phyloP scores from a whole-genome alignment of 164 flowering plant species.

The Cinnamomum micranthum region DNA sequence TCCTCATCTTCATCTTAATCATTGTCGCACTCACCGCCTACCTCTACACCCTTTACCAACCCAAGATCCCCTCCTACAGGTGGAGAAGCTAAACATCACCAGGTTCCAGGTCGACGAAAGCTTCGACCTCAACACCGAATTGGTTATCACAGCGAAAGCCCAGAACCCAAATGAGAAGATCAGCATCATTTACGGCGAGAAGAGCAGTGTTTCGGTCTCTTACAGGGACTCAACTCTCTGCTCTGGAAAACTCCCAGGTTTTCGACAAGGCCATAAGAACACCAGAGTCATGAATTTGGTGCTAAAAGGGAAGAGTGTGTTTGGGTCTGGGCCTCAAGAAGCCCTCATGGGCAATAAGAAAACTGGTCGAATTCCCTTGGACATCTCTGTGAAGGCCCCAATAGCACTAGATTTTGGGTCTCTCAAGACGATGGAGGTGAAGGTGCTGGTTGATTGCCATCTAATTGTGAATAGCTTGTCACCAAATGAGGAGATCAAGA shows the following conservation, averaged over 20 bases:
- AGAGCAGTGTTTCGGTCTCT: conserved; percentile 26
- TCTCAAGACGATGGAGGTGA: conserved; percentile 24
- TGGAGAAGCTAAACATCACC: conserved; percentile 27
- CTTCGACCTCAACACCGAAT: conserved; percentile 35
- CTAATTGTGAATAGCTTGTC: conserved; percentile 48
- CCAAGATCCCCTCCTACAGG: conserved; percentile 43
- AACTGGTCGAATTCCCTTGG: conserved; percentile 40
- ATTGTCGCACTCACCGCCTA: conserved; percentile 6
- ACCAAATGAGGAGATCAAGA: conserved; percentile 34
- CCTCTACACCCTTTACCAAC: conserved; percentile 25
- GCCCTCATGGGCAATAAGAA: conserved; percentile 30
- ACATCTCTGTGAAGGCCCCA: conserved; percentile 44
- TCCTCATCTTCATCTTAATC: conserved; percentile 31
- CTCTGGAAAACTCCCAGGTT: conserved; percentile 45
- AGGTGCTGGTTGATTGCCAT: conserved; percentile 36
- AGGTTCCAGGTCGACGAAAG: conserved; percentile 35
- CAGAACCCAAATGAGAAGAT: conserved; percentile 51
- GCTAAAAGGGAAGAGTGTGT: conserved; percentile 40
- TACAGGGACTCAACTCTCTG: conserved; percentile 34
- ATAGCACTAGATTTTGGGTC: conserved; percentile 29
- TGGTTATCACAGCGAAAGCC: conserved; percentile 36
- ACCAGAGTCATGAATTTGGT: conserved; percentile 27
- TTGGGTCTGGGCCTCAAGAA: conserved; percentile 54
- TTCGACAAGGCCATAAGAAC: conserved; percentile 43
- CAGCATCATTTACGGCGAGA: conserved; percentile 40